Conservation (phyloP, 257 asterid species). For the Solanum chaucha region DNA sequence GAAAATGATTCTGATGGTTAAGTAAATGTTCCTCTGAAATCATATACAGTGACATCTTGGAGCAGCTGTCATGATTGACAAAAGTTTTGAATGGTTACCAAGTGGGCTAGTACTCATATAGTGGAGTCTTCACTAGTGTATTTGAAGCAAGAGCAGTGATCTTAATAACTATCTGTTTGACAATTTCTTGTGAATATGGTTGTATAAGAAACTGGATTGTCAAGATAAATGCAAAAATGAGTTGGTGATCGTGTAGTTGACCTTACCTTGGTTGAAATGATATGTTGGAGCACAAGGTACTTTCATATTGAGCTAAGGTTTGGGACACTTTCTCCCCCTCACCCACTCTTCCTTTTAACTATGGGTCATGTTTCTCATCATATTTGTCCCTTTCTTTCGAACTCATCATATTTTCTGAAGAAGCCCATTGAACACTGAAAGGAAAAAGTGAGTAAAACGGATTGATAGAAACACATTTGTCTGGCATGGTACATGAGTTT, state of each 20-base stretch:
- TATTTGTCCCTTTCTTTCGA: not conserved
- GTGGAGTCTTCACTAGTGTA: not conserved
- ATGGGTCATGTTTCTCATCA: not conserved
- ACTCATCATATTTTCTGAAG: not conserved
- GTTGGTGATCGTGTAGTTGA: not conserved
- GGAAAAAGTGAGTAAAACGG: not conserved
- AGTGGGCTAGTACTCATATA: not conserved
- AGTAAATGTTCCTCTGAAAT: not conserved
- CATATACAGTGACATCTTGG: not conserved
- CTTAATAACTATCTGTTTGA: not conserved
- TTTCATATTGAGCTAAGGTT: not conserved
- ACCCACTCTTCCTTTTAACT: not conserved
- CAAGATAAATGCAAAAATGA: not conserved
- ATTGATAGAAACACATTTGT: not conserved
- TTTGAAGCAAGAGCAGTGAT: not conserved
- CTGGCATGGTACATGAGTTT: not conserved
- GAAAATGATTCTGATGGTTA: not conserved
- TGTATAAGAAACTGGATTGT: not conserved
- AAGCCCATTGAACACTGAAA: not conserved
- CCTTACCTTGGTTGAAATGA: not conserved
- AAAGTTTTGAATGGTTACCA: not conserved
- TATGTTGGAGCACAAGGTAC: not conserved
- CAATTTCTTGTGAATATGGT: not conserved
- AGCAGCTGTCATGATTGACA: not conserved
- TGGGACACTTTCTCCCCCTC: not conserved